Evolutionary conservation across 1,284 basidiomycete species (phyloP).

Genomic region (Volvariella surrecta): DNA sequence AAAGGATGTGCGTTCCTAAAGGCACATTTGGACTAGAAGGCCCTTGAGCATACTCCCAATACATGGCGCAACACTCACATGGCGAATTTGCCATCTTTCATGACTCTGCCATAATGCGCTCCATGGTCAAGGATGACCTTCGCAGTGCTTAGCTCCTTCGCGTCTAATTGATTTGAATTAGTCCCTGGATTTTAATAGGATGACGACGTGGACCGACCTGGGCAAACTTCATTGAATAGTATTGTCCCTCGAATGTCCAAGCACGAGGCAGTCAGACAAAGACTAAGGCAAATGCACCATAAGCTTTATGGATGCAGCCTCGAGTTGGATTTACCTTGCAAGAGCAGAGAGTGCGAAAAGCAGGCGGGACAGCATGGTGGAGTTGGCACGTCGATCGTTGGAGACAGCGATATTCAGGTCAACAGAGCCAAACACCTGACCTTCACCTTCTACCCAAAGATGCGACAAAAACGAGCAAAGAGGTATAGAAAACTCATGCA

Average conservation of each 20-base stretch:
- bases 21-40: conserved; percentile 53
- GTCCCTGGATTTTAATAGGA: too few relatives aligned
- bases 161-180: too few relatives aligned
- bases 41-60: too few relatives aligned
- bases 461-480: conserved; percentile 93
- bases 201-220: conserved; percentile 39
- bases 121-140: conserved; percentile 57
- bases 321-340: not conserved
- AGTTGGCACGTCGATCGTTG: too few relatives aligned
- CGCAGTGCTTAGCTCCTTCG: conserved; percentile 41
- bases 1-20: conserved; percentile 57
- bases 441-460: too few relatives aligned
- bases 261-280: conserved; percentile 9
- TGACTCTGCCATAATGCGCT: conserved; percentile 40
- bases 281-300: too few relatives aligned
- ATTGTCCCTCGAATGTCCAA: conserved; percentile 46
- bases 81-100: conserved; percentile 48
- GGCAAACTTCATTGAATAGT: conserved; percentile 58
- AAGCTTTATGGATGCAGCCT: not conserved
- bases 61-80: conserved; percentile 45
- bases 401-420: too few relatives aligned
- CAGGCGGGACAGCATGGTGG: not conserved
- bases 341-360: not conserved
- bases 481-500: conserved; percentile 89
- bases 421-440: conserved; percentile 8